A percentile compares a stretch with the other conserved stretches of the same genome.
Evolutionary conservation across 164 flowering plant species (phyloP).

Genomic region (Berberis thunbergii): DNA sequence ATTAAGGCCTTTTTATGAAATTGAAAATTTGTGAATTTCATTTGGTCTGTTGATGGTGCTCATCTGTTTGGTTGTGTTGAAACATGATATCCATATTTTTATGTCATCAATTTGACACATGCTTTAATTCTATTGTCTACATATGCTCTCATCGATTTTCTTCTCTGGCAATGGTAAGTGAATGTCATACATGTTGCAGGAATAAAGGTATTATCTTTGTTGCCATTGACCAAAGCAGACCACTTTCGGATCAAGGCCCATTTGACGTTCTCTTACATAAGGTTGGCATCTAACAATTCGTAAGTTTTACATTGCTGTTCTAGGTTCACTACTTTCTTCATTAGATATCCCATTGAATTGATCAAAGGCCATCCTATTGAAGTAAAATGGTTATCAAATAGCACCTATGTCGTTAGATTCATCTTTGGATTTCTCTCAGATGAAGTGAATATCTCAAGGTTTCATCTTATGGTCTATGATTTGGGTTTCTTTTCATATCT

Average conservation of each 20-base stretch:
- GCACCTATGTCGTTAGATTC: neutral
- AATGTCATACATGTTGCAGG: slow-evolving; percentile 31
- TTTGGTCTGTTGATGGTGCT: too few relatives aligned
- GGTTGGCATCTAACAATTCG: slow-evolving; percentile 20
- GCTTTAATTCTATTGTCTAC: neutral
- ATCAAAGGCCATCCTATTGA: neutral
- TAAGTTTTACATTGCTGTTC: neutral
- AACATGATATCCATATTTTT: too few relatives aligned
- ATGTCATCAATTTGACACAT: too few relatives aligned
- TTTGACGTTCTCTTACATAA: slow-evolving; percentile 85
- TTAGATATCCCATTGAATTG: neutral
- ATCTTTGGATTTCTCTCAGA: neutral
- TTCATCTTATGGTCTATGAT: neutral
- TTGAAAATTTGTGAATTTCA: too few relatives aligned
- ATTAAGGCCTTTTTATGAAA: too few relatives aligned
- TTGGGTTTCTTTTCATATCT: neutral
- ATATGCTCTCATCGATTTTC: neutral
- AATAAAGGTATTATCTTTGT: slow-evolving; percentile 74
- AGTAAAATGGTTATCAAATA: neutral
- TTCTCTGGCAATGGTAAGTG: neutral
- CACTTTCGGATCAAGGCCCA: slow-evolving; percentile 89
- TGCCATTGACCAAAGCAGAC: slow-evolving; percentile 55
- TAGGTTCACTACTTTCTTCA: neutral
- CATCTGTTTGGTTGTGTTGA: too few relatives aligned
- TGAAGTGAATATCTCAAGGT: neutral